phyloP scores from a whole-genome alignment of 495 filamentous ascomycete species.

The Xylaria longipes region DNA sequence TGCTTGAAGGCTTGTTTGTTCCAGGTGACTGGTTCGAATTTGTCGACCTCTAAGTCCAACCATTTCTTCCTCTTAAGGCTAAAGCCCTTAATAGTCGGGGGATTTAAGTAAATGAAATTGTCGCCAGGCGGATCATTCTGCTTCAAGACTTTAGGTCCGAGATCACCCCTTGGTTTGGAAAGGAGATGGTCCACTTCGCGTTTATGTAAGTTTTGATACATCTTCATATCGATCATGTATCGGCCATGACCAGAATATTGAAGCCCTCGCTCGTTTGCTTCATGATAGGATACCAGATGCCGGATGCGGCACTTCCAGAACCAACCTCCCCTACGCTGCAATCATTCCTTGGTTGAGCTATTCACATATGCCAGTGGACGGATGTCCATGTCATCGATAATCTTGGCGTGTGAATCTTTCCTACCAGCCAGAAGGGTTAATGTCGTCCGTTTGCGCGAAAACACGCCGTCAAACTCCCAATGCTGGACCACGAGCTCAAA shows the following conservation, averaged over 20 bases:
- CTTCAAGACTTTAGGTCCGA: background rate
- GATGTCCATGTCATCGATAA: background rate
- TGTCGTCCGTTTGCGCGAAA: background rate
- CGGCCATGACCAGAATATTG: background rate
- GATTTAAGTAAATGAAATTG: background rate
- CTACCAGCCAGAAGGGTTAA: background rate
- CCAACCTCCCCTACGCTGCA: background rate
- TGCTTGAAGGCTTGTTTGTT: slow-evolving; percentile 7
- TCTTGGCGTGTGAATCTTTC: background rate
- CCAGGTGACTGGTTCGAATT: slow-evolving; percentile 36
- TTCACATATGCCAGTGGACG: background rate
- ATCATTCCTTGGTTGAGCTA: background rate
- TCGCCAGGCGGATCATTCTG: background rate
- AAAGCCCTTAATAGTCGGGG: background rate
- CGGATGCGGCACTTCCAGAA: slow-evolving; percentile 2
- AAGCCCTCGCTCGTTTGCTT: background rate
- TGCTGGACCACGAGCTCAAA: background rate
- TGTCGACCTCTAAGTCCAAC: slow-evolving; percentile 29
- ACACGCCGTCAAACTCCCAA: slow-evolving; percentile 2
- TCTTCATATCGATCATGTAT: slow-evolving; percentile 15
- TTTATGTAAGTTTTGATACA: background rate
- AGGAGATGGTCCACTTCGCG: background rate
- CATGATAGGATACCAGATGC: background rate
- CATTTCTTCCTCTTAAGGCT: background rate
- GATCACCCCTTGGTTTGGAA: background rate